Evolutionary conservation across 257 asterid species (phyloP).

Genomic region (Salvia splendens): DNA sequence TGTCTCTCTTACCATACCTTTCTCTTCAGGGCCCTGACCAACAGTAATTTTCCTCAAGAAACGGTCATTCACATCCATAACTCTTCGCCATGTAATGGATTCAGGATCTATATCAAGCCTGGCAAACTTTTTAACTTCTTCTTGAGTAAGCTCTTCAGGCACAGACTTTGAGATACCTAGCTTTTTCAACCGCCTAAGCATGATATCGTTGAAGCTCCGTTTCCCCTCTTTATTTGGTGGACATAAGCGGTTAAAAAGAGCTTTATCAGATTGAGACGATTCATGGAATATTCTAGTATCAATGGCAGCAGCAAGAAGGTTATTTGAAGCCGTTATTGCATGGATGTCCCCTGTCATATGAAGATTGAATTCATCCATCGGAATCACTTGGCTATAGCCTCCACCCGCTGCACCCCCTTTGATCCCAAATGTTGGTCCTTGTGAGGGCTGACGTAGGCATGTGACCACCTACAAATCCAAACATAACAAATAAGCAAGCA

Average conservation of each 20-base stretch:
- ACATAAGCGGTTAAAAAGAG: conserved; percentile 86
- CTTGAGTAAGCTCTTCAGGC: conserved; percentile 90
- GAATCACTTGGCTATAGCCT: conserved; percentile 98
- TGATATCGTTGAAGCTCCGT: conserved; percentile 65
- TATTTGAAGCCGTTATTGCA: conserved; percentile 96
- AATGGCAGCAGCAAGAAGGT: conserved; percentile 96
- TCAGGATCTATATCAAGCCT: conserved; percentile 88
- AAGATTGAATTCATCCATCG: conserved; percentile 99
- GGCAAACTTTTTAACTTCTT: conserved; percentile 77
- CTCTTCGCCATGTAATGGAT: conserved; percentile 96
- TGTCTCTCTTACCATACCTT: conserved; percentile 94
- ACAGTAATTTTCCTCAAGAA: conserved; percentile 84
- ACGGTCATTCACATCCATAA: conserved; percentile 93
- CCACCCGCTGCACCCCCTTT: conserved; percentile 99
- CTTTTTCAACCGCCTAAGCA: conserved; percentile 79
- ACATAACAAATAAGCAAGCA: conserved; percentile 7
- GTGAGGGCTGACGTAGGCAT: conserved; percentile 91
- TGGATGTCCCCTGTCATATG: conserved; percentile 97
- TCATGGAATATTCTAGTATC: conserved; percentile 93
- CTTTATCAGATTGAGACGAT: conserved; percentile 87
- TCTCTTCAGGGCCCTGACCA: conserved; percentile 98
- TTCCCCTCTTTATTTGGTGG: conserved; percentile 84
- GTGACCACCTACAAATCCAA: conserved; percentile 68
- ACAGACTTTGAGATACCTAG: conserved; percentile 77
- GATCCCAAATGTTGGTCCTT: conserved; percentile 97